Percentiles rank a stretch among this genome's conserved stretches.
Conservation (phyloP, 2,329 filamentous ascomycete genomes). For the Talaromyces verruculosus region DNA sequence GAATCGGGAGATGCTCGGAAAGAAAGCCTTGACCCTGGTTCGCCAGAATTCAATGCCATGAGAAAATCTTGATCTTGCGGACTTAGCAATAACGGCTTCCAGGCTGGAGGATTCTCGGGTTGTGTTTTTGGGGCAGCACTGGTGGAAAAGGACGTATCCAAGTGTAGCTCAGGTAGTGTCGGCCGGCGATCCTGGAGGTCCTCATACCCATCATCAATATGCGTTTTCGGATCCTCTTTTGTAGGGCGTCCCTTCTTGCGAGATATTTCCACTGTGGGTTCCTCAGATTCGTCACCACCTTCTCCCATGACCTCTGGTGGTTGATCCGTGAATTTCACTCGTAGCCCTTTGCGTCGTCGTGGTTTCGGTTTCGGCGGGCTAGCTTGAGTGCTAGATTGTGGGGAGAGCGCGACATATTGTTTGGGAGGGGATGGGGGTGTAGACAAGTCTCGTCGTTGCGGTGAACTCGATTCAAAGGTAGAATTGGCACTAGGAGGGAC, state of each 20-base stretch:
- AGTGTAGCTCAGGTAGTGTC: conserved; percentile 31
- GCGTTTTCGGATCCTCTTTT: not conserved
- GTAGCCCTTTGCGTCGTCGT: conserved; percentile 64
- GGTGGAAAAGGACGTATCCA: conserved; percentile 37
- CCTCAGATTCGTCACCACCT: conserved; percentile 81
- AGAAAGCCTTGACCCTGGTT: conserved; percentile 40
- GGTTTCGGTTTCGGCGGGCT: conserved; percentile 37
- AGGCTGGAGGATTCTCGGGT: conserved; percentile 23
- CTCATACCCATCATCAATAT: conserved; percentile 12
- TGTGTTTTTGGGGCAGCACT: conserved; percentile 11
- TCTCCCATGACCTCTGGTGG: conserved; percentile 82
- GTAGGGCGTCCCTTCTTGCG: conserved; percentile 37
- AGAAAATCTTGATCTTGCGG: conserved; percentile 41
- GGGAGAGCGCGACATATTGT: conserved; percentile 22
- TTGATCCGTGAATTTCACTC: conserved; percentile 71
- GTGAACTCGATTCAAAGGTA: not conserved
- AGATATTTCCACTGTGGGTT: conserved; percentile 70
- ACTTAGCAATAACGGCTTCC: conserved; percentile 35
- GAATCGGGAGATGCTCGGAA: conserved; percentile 42
- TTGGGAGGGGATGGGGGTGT: conserved; percentile 24
- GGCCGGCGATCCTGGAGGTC: conserved; percentile 23
- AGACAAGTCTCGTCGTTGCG: conserved; percentile 34
- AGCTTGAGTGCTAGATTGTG: conserved; percentile 19
- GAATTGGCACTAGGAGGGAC: conserved; percentile 1
- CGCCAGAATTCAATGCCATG: conserved; percentile 32